phyloP scores from a whole-genome alignment of 148 eudicot genomes.

The Hydrangea macrophylla region DNA sequence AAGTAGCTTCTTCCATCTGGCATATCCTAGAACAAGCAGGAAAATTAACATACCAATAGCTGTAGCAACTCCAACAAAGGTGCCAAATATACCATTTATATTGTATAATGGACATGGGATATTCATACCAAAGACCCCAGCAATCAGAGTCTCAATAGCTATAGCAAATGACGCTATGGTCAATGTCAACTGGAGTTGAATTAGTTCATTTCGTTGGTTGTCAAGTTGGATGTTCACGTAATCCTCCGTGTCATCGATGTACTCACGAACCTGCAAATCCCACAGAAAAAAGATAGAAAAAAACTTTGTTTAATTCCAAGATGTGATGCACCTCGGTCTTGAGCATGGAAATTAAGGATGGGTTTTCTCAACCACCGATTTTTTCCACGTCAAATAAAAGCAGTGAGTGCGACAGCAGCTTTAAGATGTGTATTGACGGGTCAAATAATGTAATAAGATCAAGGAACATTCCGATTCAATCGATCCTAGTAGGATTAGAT shows the following conservation, averaged over 20 bases:
- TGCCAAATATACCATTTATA: constrained; percentile 34
- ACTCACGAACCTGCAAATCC: constrained; percentile 75
- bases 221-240: constrained; percentile 95
- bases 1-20: constrained; percentile 89
- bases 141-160: constrained; percentile 54
- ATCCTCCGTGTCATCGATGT: constrained; percentile 96
- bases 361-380: too few relatives aligned
- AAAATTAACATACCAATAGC: constrained; percentile 49
- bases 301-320: too few relatives aligned
- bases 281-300: neutral
- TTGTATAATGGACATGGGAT: constrained; percentile 49
- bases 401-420: too few relatives aligned
- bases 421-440: too few relatives aligned
- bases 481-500: too few relatives aligned
- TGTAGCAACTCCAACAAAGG: constrained; percentile 28
- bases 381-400: too few relatives aligned
- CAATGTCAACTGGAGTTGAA: constrained; percentile 78
- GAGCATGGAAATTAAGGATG: too few relatives aligned
- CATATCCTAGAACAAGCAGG: constrained; percentile 75
- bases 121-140: constrained; percentile 84
- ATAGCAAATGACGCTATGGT: constrained; percentile 80
- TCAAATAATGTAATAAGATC: too few relatives aligned
- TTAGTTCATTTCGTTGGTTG: constrained; percentile 91
- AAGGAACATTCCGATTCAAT: too few relatives aligned
- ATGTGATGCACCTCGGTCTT: too few relatives aligned